Evolutionary conservation across 768 basidiomycete genomes (phyloP), one percentile per base, ranked within the genome.

Genomic region (Boletales sp.): DNA sequence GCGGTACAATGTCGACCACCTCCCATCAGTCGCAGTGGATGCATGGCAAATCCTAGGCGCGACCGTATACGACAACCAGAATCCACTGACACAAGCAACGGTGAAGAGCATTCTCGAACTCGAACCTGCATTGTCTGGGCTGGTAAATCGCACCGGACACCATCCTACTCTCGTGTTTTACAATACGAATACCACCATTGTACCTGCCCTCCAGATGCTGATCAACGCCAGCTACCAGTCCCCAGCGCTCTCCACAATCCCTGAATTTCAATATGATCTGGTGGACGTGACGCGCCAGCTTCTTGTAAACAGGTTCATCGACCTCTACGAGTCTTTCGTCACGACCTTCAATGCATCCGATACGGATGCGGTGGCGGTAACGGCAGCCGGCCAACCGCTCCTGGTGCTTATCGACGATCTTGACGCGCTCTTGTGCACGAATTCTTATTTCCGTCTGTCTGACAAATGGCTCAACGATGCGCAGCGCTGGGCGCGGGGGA

Each of bases 151-250:
- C 18, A 64, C 64, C 3, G 68, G 66, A 12, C 64, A 61, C 41
- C 67, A 67, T 18, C 64, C 71, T 0, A 73, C 72, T 15, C 35
- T 59, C 19, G 45, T 73, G 7, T 66, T 66, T 29, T 74, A 74
- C 34, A 64, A 74, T 50, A 72, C 72, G 1, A 59, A 71, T 57
- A 58, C 61, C 2, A 87, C 88, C 6, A 78, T 94, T 38, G 80
- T 90, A 11, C 86, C 91, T 1, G 83, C 91, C 0, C 71, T 95
- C 32, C 78, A 82, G 47, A 91, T 90, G 3, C 69, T 97, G 2
- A 70, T 77, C 5, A 73, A 67, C 31, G 58, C 63, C 45, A 42
- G 62, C 55, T 4, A 51, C n/a, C n/a, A 44, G 47, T 48, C 49
- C 38, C 12, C 52, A 14, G 34, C 37, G 0, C 61, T 74, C 17